Percentiles rank a stretch among this genome's conserved stretches.
phyloP scores from a whole-genome alignment of 2,329 filamentous ascomycete genomes.

The Verticillium nubilum region DNA sequence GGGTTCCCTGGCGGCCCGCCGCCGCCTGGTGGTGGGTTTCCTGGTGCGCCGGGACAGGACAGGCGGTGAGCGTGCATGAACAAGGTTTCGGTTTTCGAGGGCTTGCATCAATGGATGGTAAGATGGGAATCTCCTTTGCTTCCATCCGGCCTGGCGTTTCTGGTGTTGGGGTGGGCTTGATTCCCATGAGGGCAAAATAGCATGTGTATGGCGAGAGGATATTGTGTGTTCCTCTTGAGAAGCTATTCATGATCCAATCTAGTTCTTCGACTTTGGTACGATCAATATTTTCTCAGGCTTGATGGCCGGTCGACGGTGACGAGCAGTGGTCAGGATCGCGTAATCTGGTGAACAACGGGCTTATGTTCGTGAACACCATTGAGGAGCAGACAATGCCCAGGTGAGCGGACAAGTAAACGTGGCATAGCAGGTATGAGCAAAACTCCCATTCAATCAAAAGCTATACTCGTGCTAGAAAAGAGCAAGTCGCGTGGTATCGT shows the following conservation, averaged over 20 bases:
- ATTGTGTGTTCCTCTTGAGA: not conserved
- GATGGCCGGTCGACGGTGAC: no score
- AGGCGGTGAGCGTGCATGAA: conserved; percentile 24
- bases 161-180: not conserved
- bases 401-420: no score
- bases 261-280: no score
- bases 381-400: no score
- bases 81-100: conserved; percentile 3
- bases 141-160: not conserved
- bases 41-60: conserved; percentile 32
- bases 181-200: not conserved
- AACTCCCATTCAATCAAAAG: not conserved
- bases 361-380: no score
- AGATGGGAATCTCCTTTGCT: not conserved
- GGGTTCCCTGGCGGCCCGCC: conserved; percentile 32
- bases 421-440: not conserved
- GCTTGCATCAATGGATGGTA: not conserved
- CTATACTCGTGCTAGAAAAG: not conserved
- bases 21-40: conserved; percentile 23
- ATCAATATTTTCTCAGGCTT: no score
- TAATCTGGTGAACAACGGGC: no score
- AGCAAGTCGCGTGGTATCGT: not conserved
- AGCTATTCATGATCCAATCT: not conserved
- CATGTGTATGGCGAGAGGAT: not conserved
- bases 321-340: no score